A percentile compares a stretch with the other conserved stretches of the same genome.
phyloP scores from a whole-genome alignment of 768 basidiomycete species.

The Termitomyces sp. region DNA sequence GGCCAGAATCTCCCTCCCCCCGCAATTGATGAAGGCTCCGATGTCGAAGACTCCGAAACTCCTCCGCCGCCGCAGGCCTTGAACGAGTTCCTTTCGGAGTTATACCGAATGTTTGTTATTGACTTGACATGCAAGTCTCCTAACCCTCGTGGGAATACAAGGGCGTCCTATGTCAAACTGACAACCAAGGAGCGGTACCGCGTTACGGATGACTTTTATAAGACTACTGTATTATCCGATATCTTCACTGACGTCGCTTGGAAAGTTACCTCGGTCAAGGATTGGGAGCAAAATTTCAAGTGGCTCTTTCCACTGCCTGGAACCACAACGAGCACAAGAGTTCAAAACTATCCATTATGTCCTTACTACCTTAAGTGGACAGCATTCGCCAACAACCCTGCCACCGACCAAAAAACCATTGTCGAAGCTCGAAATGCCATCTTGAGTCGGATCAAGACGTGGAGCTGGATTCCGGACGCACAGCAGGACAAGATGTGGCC shows the following conservation, averaged over 20 bases:
- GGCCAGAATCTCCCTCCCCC: not conserved
- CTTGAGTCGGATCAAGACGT: not conserved
- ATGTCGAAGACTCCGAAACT: not conserved
- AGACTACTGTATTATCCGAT: not conserved
- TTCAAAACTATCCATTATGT: not conserved
- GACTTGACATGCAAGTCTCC: conserved; percentile 1
- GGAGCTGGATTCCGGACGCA: not conserved
- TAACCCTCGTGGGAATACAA: not conserved
- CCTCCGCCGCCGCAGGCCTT: not conserved
- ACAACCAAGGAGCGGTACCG: not conserved
- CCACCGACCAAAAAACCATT: not conserved
- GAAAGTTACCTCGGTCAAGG: not conserved
- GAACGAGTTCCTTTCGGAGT: not conserved
- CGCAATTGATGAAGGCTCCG: not conserved
- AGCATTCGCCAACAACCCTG: not conserved
- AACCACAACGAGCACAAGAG: not conserved
- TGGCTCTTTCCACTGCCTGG: not conserved
- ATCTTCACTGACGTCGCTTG: not conserved
- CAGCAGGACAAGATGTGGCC: not conserved
- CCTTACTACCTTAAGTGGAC: not conserved
- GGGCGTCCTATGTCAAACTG: conserved; percentile 2
- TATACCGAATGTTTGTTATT: not conserved
- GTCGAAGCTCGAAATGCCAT: not conserved
- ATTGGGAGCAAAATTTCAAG: not conserved
- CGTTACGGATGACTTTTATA: not conserved